A percentile compares a stretch with the other conserved stretches of the same genome.
phyloP scores from a whole-genome alignment of 2,329 filamentous ascomycete genomes.

The Lizonia empirigonia region DNA sequence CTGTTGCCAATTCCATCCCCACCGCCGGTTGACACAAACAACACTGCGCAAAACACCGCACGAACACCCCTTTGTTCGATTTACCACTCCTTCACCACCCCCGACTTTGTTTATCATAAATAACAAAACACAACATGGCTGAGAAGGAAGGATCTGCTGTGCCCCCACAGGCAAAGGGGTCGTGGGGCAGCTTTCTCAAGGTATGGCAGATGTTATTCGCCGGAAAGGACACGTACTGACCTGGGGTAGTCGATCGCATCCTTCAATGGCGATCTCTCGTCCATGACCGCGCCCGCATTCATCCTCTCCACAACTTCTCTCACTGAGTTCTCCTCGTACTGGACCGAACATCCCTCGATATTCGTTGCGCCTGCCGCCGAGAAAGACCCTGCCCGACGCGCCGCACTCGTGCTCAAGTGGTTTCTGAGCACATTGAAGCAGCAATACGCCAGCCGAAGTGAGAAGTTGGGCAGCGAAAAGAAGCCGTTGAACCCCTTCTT shows the following conservation, averaged over 20 bases:
- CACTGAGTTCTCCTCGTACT: constrained; percentile 63
- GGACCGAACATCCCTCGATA: constrained; percentile 64
- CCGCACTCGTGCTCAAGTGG: constrained; percentile 91
- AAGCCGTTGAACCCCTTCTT: constrained; percentile 97
- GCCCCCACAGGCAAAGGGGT: constrained; percentile 53
- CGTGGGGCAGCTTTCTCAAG: constrained; percentile 58
- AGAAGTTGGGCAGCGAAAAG: constrained; percentile 88
- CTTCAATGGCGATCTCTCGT: constrained; percentile 62
- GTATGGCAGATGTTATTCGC: constrained; percentile 32
- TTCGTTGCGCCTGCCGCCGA: constrained; percentile 84
- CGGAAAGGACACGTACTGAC: constrained; percentile 15
- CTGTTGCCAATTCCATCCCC: constrained; percentile 9
- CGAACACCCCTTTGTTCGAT: not conserved
- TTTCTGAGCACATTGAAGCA: constrained; percentile 92
- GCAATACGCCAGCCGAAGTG: constrained; percentile 76
- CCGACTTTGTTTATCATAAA: not conserved
- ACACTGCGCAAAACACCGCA: not conserved
- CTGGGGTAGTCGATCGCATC: constrained; percentile 56
- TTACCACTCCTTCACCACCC: not conserved
- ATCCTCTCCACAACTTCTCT: constrained; percentile 61
- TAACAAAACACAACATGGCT: constrained; percentile 24
- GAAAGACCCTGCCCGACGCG: constrained; percentile 78
- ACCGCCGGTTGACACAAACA: constrained; percentile 15
- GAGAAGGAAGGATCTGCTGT: constrained; percentile 54
- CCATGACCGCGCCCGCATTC: constrained; percentile 62